Base-by-base conservation (phyloP, 768 basidiomycete genomes). In the Coprinopsis sp. region DNA sequence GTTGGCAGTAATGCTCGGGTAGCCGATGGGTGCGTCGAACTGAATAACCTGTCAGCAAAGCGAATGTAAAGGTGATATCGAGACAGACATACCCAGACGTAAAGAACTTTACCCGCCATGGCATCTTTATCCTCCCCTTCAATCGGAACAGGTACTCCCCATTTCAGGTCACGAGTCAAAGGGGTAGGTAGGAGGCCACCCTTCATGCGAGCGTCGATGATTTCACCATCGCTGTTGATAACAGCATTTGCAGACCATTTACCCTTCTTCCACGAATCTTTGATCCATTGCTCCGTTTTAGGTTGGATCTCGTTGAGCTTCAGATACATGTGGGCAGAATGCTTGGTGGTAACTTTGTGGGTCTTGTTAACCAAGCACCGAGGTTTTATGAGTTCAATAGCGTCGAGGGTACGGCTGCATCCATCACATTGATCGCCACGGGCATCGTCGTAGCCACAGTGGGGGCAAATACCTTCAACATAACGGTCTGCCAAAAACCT, bases 381-480 rank as follows among this genome's bases (percentile, higher is more conserved):
- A n/a, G 96, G 96, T 55, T 91, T 85, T 64, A 97, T 76, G 45
- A 99, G 78, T 56, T 96, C 92, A 50, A 94, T 79, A 2, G 96
- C 91, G 53, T 97, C 91, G 34, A 96, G 78, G 2, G 96, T 97
- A 45, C 90, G 78, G 36, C 85, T 82, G 64, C 96, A 99, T 44
- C 82, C 74, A 64, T 99, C 96, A 64, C 96, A 99, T 70, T 99
- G 96, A 64, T 99, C 96, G 6, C 96, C 96, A 28, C 96, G 87
- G 27, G 95, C 96, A 57, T 97, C 96, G 49, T 92, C 86, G 53
- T 83, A 92, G 38, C 77, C 78, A 60, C 96, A 98, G 65, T 96
- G 77, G 1, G 96, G 96, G 61, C 96, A 99, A 27, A 81, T 91
- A n/a, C 96, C 96, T 65, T 98, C 95, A 0, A 98, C 94, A 66